These are phyloP conservation scores for Daedaleopsis nitida DNA, from an alignment of 768 basidiomycete species.

Conservation along the genomic window DNA sequence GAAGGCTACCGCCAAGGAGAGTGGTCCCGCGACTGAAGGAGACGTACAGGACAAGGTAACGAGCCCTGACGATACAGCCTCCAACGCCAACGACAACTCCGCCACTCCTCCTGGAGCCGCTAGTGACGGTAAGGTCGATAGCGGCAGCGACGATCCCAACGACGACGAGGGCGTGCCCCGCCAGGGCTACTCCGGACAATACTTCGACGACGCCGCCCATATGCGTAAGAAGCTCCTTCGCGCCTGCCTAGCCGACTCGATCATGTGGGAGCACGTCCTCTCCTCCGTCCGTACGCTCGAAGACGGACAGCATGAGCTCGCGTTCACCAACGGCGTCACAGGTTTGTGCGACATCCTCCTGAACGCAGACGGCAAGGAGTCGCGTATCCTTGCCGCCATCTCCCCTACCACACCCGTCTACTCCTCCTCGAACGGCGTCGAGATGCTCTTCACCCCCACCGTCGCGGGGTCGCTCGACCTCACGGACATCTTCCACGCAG, in stretches of 20 bases:
- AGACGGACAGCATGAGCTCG: not conserved
- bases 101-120: no score
- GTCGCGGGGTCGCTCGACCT: not conserved
- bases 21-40: no score
- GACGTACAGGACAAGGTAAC: no score
- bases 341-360: conserved; percentile 28
- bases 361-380: conserved; percentile 45
- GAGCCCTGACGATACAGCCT: no score
- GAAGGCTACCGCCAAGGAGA: no score
- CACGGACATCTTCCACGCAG: no score
- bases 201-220: not conserved
- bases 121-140: no score
- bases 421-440: conserved; percentile 30
- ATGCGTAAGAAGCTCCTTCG: not conserved
- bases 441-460: conserved; percentile 26
- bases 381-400: conserved; percentile 37
- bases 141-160: no score
- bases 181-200: no score
- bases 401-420: conserved; percentile 35
- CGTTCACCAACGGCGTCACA: not conserved
- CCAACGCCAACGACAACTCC: no score
- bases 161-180: no score
- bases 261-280: not conserved
- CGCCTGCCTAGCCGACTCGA: not conserved
- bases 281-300: not conserved